These are phyloP conservation scores for Claviceps maximensis DNA, from an alignment of 2,329 filamentous ascomycete species.

Conservation along the genomic window DNA sequence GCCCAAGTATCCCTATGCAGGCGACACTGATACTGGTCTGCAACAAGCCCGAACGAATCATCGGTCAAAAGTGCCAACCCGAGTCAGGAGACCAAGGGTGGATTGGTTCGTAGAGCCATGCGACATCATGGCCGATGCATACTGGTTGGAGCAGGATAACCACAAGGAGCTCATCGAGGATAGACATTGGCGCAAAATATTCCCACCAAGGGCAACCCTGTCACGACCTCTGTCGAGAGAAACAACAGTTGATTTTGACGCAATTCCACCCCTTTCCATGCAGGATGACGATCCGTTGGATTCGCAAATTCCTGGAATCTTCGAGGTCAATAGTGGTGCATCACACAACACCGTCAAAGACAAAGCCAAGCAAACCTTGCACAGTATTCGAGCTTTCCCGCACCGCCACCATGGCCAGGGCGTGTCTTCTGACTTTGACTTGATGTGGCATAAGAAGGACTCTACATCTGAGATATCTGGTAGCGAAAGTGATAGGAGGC, in stretches of 20 bases:
- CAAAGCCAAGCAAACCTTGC: conserved; percentile 46
- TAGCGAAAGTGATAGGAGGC: conserved; percentile 34
- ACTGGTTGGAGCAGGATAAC: conserved; percentile 74
- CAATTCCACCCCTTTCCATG: conserved; percentile 14
- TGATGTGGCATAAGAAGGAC: conserved; percentile 33
- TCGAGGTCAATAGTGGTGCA: conserved; percentile 25
- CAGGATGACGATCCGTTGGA: conserved; percentile 13
- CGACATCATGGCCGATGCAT: conserved; percentile 77
- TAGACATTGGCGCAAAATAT: conserved; percentile 61
- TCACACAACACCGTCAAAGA: conserved; percentile 41
- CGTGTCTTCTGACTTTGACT: conserved; percentile 37
- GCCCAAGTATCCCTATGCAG: conserved; percentile 33
- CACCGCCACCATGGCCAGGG: conserved; percentile 40
- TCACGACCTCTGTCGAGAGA: conserved; percentile 20
- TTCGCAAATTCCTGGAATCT: conserved; percentile 10
- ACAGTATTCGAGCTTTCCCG: conserved; percentile 39
- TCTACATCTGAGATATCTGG: conserved; percentile 50
- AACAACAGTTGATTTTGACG: conserved; percentile 14
- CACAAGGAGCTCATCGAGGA: conserved; percentile 78
- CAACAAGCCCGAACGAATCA: conserved; percentile 30
- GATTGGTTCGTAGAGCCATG: conserved; percentile 78
- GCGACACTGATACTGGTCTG: conserved; percentile 24
- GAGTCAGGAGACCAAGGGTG: conserved; percentile 58
- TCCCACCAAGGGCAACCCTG: conserved; percentile 28
- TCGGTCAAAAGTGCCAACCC: conserved; percentile 33